Base-by-base conservation (phyloP, 768 basidiomycete species). In the Kwoniella pini region DNA sequence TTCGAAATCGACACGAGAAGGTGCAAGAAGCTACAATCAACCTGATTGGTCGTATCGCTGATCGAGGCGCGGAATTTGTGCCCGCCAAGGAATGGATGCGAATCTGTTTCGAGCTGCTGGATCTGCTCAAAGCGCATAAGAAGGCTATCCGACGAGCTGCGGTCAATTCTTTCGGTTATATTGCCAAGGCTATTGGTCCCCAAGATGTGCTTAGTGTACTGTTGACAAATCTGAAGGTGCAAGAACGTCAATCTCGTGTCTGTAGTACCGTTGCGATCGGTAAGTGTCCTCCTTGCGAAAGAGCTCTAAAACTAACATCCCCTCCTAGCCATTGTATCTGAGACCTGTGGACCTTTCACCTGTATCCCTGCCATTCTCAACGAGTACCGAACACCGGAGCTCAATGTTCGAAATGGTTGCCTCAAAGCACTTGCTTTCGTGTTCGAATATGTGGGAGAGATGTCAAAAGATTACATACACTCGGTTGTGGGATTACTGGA, bases 61-160 rank as follows among this genome's bases (percentile, higher is more conserved):
- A 99, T 86, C 92, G 96, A 79, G 96, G 96, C 56, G 95, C 96
- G 21, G 96, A 98, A 80, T 97, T 91, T 63, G 95, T 99, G 0
- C 94, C 96, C 15, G 95, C 96, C 10, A 86, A 96, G 72, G 96
- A 99, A 80, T 98, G 95, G 96, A 99, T 99, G 96, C 88, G 96
- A 75, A 98, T 99, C 75, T 98, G 96, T 77, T 98, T 99, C 80
- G 96, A 99, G 76, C 81, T 99, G 31, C 85, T 99, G 50, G 96
- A 98, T 74, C 83, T 99, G 24, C 84, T 98, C 71, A 98, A 98
- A 78, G 96, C 96, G 9, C 96, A 99, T 82, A 99, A 99, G 82
- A 97, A 97, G 80, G 95, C 90, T 42, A 99, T 98, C 74, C 89
- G 96, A 54, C 91, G 95, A 75, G 96, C 95, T 0, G 95, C 96